A percentile compares a stretch with the other conserved stretches of the same genome.
These are phyloP conservation scores for Neurospora sp. DNA, from an alignment of 495 filamentous ascomycete genomes.

Conservation along the genomic window DNA sequence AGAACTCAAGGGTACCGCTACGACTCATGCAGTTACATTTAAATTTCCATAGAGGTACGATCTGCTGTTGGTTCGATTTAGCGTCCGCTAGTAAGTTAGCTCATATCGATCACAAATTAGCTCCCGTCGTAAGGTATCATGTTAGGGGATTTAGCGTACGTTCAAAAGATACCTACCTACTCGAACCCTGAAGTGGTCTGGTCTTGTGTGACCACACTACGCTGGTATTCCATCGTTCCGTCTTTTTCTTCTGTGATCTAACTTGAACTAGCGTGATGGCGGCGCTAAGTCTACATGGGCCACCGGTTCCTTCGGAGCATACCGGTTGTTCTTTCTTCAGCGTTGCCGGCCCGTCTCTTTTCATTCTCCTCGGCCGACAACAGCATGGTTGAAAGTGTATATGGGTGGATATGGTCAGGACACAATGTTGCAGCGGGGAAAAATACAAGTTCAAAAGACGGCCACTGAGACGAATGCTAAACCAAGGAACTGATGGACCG, in stretches of 20 bases:
- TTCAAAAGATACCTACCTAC: neutral
- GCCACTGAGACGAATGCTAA: neutral
- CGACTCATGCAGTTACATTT: neutral
- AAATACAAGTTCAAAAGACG: neutral
- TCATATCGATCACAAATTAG: constrained; percentile 1
- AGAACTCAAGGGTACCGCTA: neutral
- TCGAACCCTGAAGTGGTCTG: neutral
- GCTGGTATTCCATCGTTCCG: neutral
- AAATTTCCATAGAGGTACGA: neutral
- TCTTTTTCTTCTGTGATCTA: neutral
- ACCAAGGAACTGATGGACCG: neutral
- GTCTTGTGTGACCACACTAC: constrained; percentile 9
- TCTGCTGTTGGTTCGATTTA: neutral
- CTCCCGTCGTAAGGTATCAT: neutral
- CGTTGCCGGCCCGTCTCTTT: neutral
- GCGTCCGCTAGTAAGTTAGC: neutral
- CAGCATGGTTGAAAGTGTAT: neutral
- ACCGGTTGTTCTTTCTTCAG: neutral
- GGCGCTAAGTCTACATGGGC: neutral
- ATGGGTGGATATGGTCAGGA: neutral
- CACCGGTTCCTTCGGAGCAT: neutral
- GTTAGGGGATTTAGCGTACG: neutral
- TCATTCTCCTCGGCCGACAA: neutral
- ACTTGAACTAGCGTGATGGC: neutral
- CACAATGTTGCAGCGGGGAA: neutral